Evolutionary conservation across 306 rosid genomes (phyloP).

Genomic region (Senna tora): DNA sequence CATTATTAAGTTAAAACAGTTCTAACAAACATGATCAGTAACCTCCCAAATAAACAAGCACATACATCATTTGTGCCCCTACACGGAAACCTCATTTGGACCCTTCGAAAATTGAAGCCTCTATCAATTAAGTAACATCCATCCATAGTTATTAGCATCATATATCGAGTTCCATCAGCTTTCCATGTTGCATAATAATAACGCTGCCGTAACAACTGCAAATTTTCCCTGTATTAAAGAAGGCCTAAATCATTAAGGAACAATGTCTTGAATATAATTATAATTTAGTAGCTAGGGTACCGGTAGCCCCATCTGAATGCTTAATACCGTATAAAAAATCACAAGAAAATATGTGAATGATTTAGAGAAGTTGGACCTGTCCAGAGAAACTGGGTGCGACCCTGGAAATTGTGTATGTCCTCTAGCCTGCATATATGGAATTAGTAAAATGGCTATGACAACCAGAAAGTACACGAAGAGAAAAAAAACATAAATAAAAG

Average conservation of each 20-base stretch:
- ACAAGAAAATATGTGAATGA: conserved; percentile 17
- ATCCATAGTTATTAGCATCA: conserved; percentile 91
- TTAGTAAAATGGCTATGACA: conserved; percentile 28
- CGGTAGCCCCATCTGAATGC: conserved; percentile 20
- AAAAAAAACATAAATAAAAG: background rate
- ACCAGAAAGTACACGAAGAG: conserved; percentile 32
- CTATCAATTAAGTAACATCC: conserved; percentile 96
- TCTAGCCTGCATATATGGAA: conserved; percentile 64
- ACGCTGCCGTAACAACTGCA: conserved; percentile 88
- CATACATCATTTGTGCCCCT: conserved; percentile 73
- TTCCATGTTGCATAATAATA: conserved; percentile 99
- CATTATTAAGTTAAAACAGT: conserved; percentile 40
- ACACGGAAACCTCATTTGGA: conserved; percentile 98
- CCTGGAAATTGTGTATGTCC: conserved; percentile 88
- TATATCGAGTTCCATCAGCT: conserved; percentile 98
- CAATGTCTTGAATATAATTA: conserved; percentile 9
- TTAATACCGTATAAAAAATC: conserved; percentile 9
- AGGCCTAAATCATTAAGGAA: conserved; percentile 29
- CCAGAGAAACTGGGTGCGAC: conserved; percentile 93
- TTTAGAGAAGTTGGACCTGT: conserved; percentile 59
- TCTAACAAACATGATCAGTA: conserved; percentile 17
- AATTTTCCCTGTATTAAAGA: conserved; percentile 70
- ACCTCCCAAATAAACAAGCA: conserved; percentile 18
- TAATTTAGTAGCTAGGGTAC: conserved; percentile 10
- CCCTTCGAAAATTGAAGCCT: conserved; percentile 82